Base-by-base conservation (phyloP, 345 rosid species). In the Aurinia saxatilis region DNA sequence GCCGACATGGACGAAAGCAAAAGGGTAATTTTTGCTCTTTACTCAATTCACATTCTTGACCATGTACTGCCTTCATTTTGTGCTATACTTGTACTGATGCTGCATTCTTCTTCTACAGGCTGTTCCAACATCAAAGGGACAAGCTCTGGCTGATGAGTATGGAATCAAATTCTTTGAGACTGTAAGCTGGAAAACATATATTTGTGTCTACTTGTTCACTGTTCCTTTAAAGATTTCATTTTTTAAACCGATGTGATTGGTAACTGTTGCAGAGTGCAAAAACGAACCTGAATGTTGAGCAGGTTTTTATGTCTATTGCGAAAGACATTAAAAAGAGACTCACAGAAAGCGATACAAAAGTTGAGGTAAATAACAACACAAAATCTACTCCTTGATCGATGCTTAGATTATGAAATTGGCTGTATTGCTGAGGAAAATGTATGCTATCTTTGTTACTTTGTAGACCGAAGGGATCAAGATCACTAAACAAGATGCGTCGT, bases 1-100 rank as follows among this genome's bases (percentile, higher is more conserved):
- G 87, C 87, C 21, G 87, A 82, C 11, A 82, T 80, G 84, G 87
- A 83, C 25, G 88, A 83, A 71, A 83, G 80, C 83, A 82, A 82
- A 78, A 76, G 84, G 79, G 87, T 82, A 67, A 65, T n/a, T 60
- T n/a, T 25, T 16, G 18, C 34, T 25, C 34, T 35, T 13, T 44
- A 36, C 29, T 66, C 19, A 25, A 11, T 36, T 29, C 29, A 29
- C 14, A 9, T 35, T 12, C 11, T 34, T 61, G 13, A 36, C 31
- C 27, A 37, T 49, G 13, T 29, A 4, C 54, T 36, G 21, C 52
- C 46, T 27, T 16, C 14, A 41, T 71, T 66, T 56, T 12, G 1
- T 19, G 31, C n/a, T n/a, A n/a, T n/a, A n/a, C n/a, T n/a, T 15
- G 23, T 19, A 15, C 33, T 33, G 29, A 65, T 27, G 8, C 31